Evolutionary conservation across 2,329 filamentous ascomycete genomes (phyloP), one percentile per base, ranked within the genome.

Genomic region (Colletotrichum lupini): DNA sequence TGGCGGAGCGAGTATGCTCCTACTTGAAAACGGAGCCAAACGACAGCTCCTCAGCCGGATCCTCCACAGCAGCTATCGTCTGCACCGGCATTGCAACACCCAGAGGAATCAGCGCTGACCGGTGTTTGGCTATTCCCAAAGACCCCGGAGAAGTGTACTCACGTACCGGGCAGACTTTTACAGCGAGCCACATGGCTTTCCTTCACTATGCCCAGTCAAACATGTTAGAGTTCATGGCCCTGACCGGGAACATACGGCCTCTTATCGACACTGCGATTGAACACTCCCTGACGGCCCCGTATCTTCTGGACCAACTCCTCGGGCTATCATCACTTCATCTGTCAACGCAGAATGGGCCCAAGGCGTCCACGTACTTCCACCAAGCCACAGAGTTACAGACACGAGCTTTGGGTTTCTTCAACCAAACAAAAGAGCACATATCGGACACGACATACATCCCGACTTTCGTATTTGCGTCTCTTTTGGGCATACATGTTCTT

Each of bases 261-360:
- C 74, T 82, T 42, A 61, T 83, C 14, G 77, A 81, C 46, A 75
- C 83, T 19, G 79, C 80, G 42, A 74, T 83, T 19, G 78, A 67
- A 9, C 64, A 67, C 14, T 80, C 82, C 8, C 68, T 80, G 6
- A 70, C 68, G 12, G 75, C 79, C 6, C 83, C 81, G 0, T 85
- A 82, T 66, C 76, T 85, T 1, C 78, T 84, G 72, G 80, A 84
- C 60, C 79, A 83, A 60, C 37, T 82, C 4, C 78, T 85, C n/a
- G 83, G 82, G 14, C 75, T 83, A 37, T 80, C 82, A 5, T 82
- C 83, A 2, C 77, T 83, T 14, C 83, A 85, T 64, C 75, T 83
- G 9, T 77, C 78, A 12, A 64, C 76, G 0, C 30, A 28, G 19
- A 76, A 69, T 5, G 78, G 79, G 56, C 59, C 73, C 56, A 73